phyloP scores from a whole-genome alignment of 2,329 filamentous ascomycete genomes.

The Pezicula radicicola region DNA sequence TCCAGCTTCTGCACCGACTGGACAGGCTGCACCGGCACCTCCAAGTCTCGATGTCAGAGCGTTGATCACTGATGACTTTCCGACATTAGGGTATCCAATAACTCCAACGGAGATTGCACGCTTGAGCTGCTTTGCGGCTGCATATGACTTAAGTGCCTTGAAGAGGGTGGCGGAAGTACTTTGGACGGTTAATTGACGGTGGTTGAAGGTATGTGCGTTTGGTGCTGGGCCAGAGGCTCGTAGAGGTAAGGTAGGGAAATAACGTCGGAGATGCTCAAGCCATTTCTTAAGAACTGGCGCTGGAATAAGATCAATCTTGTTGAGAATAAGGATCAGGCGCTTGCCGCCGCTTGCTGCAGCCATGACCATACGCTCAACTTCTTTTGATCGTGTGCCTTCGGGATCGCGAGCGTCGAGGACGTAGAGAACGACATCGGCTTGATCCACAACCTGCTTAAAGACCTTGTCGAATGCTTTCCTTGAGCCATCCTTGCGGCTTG shows the following conservation, averaged over 20 bases:
- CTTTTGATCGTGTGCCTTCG: conserved; percentile 83
- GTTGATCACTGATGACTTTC: conserved; percentile 96
- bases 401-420: conserved; percentile 91
- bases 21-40: conserved; percentile 70
- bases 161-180: conserved; percentile 83
- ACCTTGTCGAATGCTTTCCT: conserved; percentile 91
- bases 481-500: conserved; percentile 59
- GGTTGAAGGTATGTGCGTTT: conserved; percentile 89
- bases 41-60: conserved; percentile 77
- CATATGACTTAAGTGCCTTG: conserved; percentile 85
- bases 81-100: conserved; percentile 93
- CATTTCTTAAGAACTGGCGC: conserved; percentile 78
- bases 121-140: conserved; percentile 79
- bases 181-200: conserved; percentile 83
- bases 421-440: conserved; percentile 88
- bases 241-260: conserved; percentile 87
- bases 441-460: conserved; percentile 88
- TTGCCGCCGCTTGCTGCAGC: conserved; percentile 81
- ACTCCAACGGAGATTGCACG: conserved; percentile 87
- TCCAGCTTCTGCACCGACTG: conserved; percentile 86
- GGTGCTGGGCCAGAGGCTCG: conserved; percentile 78
- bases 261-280: conserved; percentile 80
- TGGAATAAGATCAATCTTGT: conserved; percentile 93
- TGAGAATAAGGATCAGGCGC: conserved; percentile 84
- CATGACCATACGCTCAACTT: conserved; percentile 89